Evolutionary conservation across 129 eudicot species (phyloP).

Genomic region (Flaveria ramosissima): DNA sequence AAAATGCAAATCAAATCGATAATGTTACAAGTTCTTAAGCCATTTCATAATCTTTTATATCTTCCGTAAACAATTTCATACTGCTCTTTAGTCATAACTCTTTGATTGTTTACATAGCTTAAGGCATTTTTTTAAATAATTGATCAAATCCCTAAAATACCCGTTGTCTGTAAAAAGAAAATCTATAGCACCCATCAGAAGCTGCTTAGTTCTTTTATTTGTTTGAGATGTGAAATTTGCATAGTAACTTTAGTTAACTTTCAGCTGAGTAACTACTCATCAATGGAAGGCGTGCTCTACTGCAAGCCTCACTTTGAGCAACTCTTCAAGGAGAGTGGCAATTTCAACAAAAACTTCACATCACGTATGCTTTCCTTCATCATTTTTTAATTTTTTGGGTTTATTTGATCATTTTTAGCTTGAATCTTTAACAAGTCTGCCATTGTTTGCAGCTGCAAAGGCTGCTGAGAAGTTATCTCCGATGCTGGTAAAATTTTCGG

Average conservation of each 20-base stretch:
- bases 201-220: background rate
- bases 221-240: slow-evolving; percentile 19
- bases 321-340: slow-evolving; percentile 92
- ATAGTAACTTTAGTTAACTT: slow-evolving; percentile 31
- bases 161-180: background rate
- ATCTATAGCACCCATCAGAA: slow-evolving; percentile 7
- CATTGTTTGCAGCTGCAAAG: slow-evolving; percentile 70
- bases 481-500: slow-evolving; percentile 60
- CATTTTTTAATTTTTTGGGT: background rate
- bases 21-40: background rate
- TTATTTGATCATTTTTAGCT: background rate
- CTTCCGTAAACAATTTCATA: background rate
- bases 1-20: background rate
- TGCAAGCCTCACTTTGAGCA: slow-evolving; percentile 99
- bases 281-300: slow-evolving; percentile 97
- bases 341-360: slow-evolving; percentile 91
- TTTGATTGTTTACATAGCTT: background rate
- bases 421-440: slow-evolving; percentile 7
- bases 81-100: background rate
- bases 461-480: slow-evolving; percentile 77
- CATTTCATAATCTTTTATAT: background rate
- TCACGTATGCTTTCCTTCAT: slow-evolving; percentile 61
- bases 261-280: slow-evolving; percentile 90
- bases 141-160: background rate
- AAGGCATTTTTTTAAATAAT: background rate